A percentile compares a stretch with the other conserved stretches of the same genome.
phyloP scores from a whole-genome alignment of 768 basidiomycete species.

The Cystobasidium onofrii region DNA sequence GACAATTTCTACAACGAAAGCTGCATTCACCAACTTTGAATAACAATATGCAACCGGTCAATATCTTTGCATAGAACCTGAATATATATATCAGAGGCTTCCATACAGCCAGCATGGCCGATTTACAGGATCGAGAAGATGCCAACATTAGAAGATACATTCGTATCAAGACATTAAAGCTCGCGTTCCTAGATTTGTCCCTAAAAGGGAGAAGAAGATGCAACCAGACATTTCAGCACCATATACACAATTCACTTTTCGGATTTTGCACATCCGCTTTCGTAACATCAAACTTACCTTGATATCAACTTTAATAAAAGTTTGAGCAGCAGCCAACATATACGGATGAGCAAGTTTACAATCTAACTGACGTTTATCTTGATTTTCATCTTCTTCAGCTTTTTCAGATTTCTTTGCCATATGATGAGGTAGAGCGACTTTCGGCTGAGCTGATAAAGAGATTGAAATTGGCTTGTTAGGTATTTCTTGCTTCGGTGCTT shows the following conservation, averaged over 20 bases:
- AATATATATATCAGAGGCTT: too few relatives aligned
- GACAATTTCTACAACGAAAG: too few relatives aligned
- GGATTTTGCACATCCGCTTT: too few relatives aligned
- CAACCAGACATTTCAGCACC: too few relatives aligned
- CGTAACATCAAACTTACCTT: constrained; percentile 56
- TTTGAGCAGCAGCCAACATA: constrained; percentile 60
- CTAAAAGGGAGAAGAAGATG: background rate
- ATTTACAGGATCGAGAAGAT: too few relatives aligned
- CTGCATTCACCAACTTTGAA: too few relatives aligned
- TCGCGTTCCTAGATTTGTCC: background rate
- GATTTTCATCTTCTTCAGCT: background rate
- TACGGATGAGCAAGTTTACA: constrained; percentile 44
- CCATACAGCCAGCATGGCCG: too few relatives aligned
- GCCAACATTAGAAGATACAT: too few relatives aligned
- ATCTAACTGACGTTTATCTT: constrained; percentile 43
- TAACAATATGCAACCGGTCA: too few relatives aligned
- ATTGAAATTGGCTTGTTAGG: constrained; percentile 19
- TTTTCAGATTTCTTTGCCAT: background rate
- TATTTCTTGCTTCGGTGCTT: constrained; percentile 30
- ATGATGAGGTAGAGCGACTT: constrained; percentile 2
- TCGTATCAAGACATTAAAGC: too few relatives aligned
- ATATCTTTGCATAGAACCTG: too few relatives aligned
- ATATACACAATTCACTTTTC: too few relatives aligned
- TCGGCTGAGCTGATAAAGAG: constrained; percentile 4
- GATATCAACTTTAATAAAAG: constrained; percentile 77